Base-by-base conservation (phyloP, 1,284 basidiomycete species). In the Termitomyces sp. region DNA sequence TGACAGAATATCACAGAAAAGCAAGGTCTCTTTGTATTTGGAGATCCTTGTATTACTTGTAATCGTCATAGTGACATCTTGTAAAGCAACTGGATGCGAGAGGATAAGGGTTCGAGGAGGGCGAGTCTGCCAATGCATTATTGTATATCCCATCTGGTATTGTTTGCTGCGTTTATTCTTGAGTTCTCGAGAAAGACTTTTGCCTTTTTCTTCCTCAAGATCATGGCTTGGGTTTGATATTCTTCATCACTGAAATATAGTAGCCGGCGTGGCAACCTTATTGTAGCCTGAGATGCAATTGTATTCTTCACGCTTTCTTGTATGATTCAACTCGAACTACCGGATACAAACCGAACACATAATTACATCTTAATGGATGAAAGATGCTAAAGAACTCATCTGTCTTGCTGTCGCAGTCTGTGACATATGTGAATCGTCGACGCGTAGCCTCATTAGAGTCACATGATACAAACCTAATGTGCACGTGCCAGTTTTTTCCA, bases 401-500 rank as follows among this genome's bases (percentile, higher is more conserved):
- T 19, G 21, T 34, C 19, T n/a, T 21, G 10, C 2, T 34, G 21
- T 21, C 21, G 31, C 19, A 17, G 30, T 33, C 30, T 6, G n/a
- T 21, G 19, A 24, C 17, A 17, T 33, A 17, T 6, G n/a, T 21
- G 19, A 24, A 28, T 3, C 40, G 50, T 45, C 26, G 47, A 28
- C 48, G 49, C 39, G 50, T 33, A 28, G 5, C 12, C 38, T 28
- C 26, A 53, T 47, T 44, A 40, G 15, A 17, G 26, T 52, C 56
- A 58, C 50, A 48, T 51, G 53, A 55, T 31, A 10, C 9, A 36
- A 28, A 55, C 52, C 21, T 26, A 8, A 8, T 5, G 19, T 10
- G 6, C 56, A 58, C 56, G 53, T 58, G 56, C 21, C 41, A 28
- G 34, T 46, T 52, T 57, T 57, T 57, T 54, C 46, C 19, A 12